Percentiles rank a stretch among this genome's conserved stretches.
Conservation (phyloP, 805 yeast genomes). For the Wickerhamomyces canadensis region DNA sequence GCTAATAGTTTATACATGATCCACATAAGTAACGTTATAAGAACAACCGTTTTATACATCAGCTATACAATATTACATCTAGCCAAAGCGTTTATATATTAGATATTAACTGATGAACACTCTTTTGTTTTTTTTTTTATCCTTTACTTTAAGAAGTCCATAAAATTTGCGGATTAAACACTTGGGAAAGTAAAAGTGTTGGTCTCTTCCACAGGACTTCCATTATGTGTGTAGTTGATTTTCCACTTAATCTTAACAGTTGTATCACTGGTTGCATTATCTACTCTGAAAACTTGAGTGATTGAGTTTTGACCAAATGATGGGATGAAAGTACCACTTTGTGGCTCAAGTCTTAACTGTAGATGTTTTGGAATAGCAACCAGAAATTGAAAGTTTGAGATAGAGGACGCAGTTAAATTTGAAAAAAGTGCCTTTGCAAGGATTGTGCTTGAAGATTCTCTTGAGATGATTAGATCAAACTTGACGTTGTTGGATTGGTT, state of each 20-base stretch:
- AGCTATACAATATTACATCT: too few relatives aligned
- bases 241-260: slow-evolving; percentile 76
- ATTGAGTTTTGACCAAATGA: slow-evolving; percentile 45
- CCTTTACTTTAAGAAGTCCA: background rate
- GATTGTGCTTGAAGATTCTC: slow-evolving; percentile 32
- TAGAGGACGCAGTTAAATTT: slow-evolving; percentile 39
- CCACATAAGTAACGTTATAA: too few relatives aligned
- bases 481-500: slow-evolving; percentile 42
- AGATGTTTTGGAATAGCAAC: slow-evolving; percentile 69
- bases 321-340: slow-evolving; percentile 48
- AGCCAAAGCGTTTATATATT: too few relatives aligned
- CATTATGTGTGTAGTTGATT: slow-evolving; percentile 46
- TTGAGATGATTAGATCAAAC: slow-evolving; percentile 39
- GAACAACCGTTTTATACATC: too few relatives aligned
- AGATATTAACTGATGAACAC: background rate
- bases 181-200: slow-evolving; percentile 44
- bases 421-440: slow-evolving; percentile 46
- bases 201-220: slow-evolving; percentile 45
- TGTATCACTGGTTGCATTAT: slow-evolving; percentile 28
- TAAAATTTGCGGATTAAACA: background rate
- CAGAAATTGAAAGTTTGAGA: slow-evolving; percentile 50
- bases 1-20: too few relatives aligned
- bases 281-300: slow-evolving; percentile 43
- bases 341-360: slow-evolving; percentile 54
- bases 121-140: background rate